A percentile compares a stretch with the other conserved stretches of the same genome.
These are phyloP conservation scores for Lactifluus hygrophoroides DNA, from an alignment of 768 basidiomycete species.

Conservation along the genomic window DNA sequence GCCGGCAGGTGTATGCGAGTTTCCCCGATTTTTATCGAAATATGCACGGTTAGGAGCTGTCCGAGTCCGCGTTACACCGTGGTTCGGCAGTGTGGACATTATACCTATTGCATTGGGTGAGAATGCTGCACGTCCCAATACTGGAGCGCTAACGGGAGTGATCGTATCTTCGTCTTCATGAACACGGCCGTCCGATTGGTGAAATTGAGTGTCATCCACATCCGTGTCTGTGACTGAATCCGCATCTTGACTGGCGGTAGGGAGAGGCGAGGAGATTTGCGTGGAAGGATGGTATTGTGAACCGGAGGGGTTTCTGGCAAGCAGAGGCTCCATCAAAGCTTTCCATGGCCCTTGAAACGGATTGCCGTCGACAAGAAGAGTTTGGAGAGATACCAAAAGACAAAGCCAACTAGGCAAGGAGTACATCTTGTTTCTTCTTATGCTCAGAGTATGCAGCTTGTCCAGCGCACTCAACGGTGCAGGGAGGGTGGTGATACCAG, in stretches of 20 bases:
- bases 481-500: slow-evolving; percentile 71
- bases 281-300: slow-evolving; percentile 61
- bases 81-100: slow-evolving; percentile 20
- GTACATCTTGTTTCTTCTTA: slow-evolving; percentile 82
- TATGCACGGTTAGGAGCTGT: slow-evolving; percentile 55
- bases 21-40: slow-evolving; percentile 26
- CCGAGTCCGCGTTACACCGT: slow-evolving; percentile 47
- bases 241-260: slow-evolving; percentile 40
- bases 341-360: slow-evolving; percentile 94
- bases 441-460: slow-evolving; percentile 80
- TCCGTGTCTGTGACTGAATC: slow-evolving; percentile 41
- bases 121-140: slow-evolving; percentile 44
- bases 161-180: slow-evolving; percentile 73
- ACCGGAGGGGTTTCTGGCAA: slow-evolving; percentile 52
- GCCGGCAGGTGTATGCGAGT: background rate
- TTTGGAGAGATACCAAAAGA: slow-evolving; percentile 75
- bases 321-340: slow-evolving; percentile 76
- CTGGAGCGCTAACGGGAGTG: slow-evolving; percentile 50
- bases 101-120: slow-evolving; percentile 34
- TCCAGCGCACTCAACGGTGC: slow-evolving; percentile 63
- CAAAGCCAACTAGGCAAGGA: slow-evolving; percentile 94
- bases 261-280: slow-evolving; percentile 45
- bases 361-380: slow-evolving; percentile 88
- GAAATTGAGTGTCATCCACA: slow-evolving; percentile 42
- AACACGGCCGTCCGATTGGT: slow-evolving; percentile 29